Conservation (phyloP, 2,329 filamentous ascomycete species). For the Cladosporium cucumerinum region DNA sequence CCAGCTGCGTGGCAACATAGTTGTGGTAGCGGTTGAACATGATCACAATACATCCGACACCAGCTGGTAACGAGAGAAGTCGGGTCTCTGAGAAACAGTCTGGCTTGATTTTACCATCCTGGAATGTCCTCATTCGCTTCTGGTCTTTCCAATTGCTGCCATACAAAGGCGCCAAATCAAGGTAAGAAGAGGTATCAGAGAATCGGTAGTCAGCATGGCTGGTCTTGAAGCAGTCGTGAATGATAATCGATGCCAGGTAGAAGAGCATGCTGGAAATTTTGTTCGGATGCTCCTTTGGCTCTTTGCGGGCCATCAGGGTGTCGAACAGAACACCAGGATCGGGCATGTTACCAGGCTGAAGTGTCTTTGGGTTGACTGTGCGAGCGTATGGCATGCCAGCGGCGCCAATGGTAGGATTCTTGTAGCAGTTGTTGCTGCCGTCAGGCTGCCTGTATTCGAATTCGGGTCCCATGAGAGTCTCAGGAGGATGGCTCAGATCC, state of each 20-base stretch:
- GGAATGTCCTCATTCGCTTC: slow-evolving; percentile 61
- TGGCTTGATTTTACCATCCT: slow-evolving; percentile 66
- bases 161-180: slow-evolving; percentile 71
- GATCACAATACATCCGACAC: slow-evolving; percentile 64
- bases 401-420: slow-evolving; percentile 61
- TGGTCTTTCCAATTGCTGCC: slow-evolving; percentile 67
- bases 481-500: slow-evolving; percentile 48
- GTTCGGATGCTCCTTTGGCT: slow-evolving; percentile 64
- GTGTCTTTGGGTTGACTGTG: slow-evolving; percentile 56
- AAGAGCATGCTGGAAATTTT: slow-evolving; percentile 73
- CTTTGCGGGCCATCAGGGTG: slow-evolving; percentile 60
- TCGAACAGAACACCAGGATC: slow-evolving; percentile 68
- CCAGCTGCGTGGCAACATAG: slow-evolving; percentile 73
- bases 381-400: slow-evolving; percentile 67
- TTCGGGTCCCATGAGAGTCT: slow-evolving; percentile 42
- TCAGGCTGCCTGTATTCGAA: slow-evolving; percentile 49
- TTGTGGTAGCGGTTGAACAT: slow-evolving; percentile 80
- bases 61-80: slow-evolving; percentile 63
- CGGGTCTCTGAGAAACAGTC: slow-evolving; percentile 67
- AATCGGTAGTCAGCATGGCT: slow-evolving; percentile 60
- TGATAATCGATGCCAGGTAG: slow-evolving; percentile 67
- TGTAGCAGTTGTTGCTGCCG: slow-evolving; percentile 55
- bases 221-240: slow-evolving; percentile 63
- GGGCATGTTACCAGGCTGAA: slow-evolving; percentile 59
- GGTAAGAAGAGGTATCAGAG: slow-evolving; percentile 68